Conservation (phyloP, 495 filamentous ascomycete species). For the Hypoxylon perforatum region DNA sequence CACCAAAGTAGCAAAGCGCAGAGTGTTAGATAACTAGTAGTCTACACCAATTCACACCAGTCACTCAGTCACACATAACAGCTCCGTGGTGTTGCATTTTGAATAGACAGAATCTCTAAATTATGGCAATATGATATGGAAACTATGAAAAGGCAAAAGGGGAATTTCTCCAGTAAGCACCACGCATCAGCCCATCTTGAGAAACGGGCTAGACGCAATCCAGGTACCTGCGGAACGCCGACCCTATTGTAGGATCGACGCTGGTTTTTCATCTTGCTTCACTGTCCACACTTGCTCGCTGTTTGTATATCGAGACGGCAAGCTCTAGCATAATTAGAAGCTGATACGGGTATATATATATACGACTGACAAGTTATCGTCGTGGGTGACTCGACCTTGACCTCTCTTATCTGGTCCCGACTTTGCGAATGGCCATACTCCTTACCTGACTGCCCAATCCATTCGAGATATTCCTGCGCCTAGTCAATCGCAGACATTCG, state of each 20-base stretch:
- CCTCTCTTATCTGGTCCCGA: no score
- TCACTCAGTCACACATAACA: no score
- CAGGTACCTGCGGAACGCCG: conserved; percentile 39
- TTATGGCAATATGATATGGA: neutral
- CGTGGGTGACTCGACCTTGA: no score
- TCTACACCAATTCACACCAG: no score
- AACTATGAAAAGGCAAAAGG: no score
- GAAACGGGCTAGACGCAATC: conserved; percentile 26
- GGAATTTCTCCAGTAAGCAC: conserved; percentile 46
- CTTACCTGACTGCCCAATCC: neutral
- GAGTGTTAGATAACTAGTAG: no score
- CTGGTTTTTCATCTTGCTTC: conserved; percentile 58
- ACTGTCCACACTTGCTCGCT: conserved; percentile 65
- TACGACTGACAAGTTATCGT: no score
- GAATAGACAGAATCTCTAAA: neutral
- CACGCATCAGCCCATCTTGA: conserved; percentile 42
- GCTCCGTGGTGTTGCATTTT: neutral
- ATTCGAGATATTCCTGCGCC: neutral
- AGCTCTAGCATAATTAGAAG: conserved; percentile 66
- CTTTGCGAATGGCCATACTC: neutral
- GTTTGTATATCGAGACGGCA: conserved; percentile 55
- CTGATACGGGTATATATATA: no score
- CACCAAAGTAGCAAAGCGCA: neutral
- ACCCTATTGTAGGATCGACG: conserved; percentile 33
- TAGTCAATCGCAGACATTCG: neutral